Base-by-base conservation (phyloP, 208 protist species). In the Acanthamoeba divionensis region DNA sequence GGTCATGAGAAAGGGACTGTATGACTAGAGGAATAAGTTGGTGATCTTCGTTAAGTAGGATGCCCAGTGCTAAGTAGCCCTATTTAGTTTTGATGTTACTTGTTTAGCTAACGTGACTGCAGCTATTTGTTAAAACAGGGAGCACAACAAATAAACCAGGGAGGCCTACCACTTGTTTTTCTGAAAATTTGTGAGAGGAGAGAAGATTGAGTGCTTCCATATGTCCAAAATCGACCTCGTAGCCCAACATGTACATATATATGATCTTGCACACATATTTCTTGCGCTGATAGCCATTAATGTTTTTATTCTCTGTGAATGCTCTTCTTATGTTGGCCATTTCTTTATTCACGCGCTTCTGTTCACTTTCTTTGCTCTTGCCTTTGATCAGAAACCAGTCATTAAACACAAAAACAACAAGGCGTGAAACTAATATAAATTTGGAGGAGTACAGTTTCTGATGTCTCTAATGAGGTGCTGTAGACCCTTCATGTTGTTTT, bases 221-320 rank as follows among this genome's bases (percentile, higher is more conserved):
- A 92, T 99, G 98, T 10, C 99, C 99, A 96, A 99, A 99, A 67
- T 99, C 98, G 38, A 99, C 95, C 26, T 98, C 98, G 93, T 99
- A 99, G 12, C 99, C 99, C 4, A 99, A 93, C 94, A 99, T 99
- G 66, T 97, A 98, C 89, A 99, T 99, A 94, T 99, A 99, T 89
- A 99, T 96, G 13, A 99, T 95, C 94, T 99, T 99, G 94, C 97
- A 98, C 36, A 99, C 97, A 93, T 99, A 99, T 93, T 99, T 99
- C 91, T 99, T 99, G 15, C 97, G 93, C 75, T 99, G 95, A 93
- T 99, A 99, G 41, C 88, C 83, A 69, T 89, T 91, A 12, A 96
- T 4, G 13, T 91, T 92, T 10, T 94, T 93, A 2, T 91, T 93
- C 88, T 93, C 93, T 47, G 97, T 97, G 92, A 99, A 99, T 90